Conservation (phyloP, 2,329 filamentous ascomycete genomes). For the Fusarium newnesense region DNA sequence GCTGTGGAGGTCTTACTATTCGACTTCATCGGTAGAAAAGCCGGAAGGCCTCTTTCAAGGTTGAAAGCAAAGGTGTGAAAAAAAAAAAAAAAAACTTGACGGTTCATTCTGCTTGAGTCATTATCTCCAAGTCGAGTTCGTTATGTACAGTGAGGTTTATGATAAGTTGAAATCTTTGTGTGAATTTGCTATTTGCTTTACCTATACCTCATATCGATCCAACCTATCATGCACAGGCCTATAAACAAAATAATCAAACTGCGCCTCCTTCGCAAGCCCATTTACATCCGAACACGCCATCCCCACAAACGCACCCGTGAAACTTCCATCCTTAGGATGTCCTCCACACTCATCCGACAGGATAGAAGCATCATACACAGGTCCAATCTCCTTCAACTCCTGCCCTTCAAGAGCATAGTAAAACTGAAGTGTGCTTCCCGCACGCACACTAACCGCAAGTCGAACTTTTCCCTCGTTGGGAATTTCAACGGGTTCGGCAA, state of each 20-base stretch:
- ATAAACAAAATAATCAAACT: conserved; percentile 65
- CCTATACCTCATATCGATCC: conserved; percentile 55
- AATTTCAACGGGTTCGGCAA: conserved; percentile 57
- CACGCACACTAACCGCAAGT: conserved; percentile 61
- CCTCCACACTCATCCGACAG: conserved; percentile 72
- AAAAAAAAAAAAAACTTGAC: too few species aligned
- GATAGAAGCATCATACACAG: conserved; percentile 67
- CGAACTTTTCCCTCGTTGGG: conserved; percentile 65
- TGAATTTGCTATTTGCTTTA: background rate
- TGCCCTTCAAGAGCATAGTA: conserved; percentile 62
- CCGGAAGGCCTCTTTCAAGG: too few species aligned
- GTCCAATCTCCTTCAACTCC: conserved; percentile 60
- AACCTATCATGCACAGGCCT: conserved; percentile 57
- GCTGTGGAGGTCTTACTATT: too few species aligned
- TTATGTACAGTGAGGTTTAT: fast-evolving
- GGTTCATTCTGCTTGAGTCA: too few species aligned
- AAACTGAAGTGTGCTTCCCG: conserved; percentile 63
- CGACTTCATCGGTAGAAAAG: too few species aligned
- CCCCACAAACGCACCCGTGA: conserved; percentile 70
- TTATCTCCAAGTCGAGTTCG: background rate
- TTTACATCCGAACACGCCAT: conserved; percentile 67
- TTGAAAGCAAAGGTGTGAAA: too few species aligned
- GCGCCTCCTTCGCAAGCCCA: conserved; percentile 57
- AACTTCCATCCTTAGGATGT: conserved; percentile 69
- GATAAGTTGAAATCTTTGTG: fast-evolving